These are phyloP conservation scores for Stenogyne calaminthoides DNA, from an alignment of 305 asterid species.

Conservation along the genomic window DNA sequence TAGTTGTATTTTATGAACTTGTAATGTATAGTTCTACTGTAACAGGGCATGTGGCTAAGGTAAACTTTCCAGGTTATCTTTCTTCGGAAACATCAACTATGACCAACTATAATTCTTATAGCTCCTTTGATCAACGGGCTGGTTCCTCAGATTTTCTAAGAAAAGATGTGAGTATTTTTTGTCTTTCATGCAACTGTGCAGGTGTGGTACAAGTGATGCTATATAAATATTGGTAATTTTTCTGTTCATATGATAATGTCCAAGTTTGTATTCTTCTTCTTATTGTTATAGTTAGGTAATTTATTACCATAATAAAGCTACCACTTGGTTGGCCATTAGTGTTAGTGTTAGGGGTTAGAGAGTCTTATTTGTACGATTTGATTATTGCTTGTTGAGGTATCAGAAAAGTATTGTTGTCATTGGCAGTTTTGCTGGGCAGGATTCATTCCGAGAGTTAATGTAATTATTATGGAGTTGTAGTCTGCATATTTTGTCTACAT, in stretches of 20 bases:
- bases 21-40: slow-evolving; percentile 28
- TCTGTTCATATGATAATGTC: neutral
- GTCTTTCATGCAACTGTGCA: slow-evolving; percentile 17
- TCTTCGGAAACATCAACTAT: slow-evolving; percentile 53
- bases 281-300: neutral
- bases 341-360: neutral
- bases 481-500: neutral
- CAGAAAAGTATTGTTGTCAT: neutral
- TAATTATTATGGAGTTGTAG: neutral
- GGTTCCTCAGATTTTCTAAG: slow-evolving; percentile 43
- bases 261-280: neutral
- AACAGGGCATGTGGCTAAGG: slow-evolving; percentile 46
- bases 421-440: neutral
- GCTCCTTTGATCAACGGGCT: slow-evolving; percentile 42
- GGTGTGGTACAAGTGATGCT: slow-evolving; percentile 13
- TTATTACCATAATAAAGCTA: neutral
- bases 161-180: slow-evolving; percentile 50
- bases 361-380: neutral
- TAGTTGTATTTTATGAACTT: slow-evolving; percentile 4
- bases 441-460: neutral
- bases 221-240: neutral
- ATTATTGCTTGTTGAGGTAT: neutral
- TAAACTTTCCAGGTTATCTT: slow-evolving; percentile 55
- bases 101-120: slow-evolving; percentile 41
- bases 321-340: neutral